Conservation (phyloP, 352 stramenopile genomes). For the Globisporangium spinosum region DNA sequence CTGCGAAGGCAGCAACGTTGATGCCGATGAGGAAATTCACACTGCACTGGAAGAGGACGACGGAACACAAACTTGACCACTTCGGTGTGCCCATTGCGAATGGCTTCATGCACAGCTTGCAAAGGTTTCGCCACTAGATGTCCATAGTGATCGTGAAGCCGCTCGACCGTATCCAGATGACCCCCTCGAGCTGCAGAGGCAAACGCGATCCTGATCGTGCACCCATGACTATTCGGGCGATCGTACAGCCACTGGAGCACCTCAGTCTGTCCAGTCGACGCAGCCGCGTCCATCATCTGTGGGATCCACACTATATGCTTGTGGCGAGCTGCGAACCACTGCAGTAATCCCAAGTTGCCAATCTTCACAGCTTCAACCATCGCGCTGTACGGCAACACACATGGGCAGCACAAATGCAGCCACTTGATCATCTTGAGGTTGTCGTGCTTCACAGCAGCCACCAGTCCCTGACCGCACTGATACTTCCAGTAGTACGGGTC, state of each 20-base stretch:
- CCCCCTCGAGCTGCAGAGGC: not conserved
- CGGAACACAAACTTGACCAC: not conserved
- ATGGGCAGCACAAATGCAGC: not conserved
- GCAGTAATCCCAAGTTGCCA: not conserved
- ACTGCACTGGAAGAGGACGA: not conserved
- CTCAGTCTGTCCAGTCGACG: not conserved
- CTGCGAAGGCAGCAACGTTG: too few relatives aligned
- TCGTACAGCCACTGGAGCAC: conserved; percentile 5
- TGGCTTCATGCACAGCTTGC: not conserved
- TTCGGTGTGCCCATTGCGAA: not conserved
- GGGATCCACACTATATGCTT: not conserved
- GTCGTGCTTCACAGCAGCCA: not conserved
- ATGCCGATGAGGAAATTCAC: not conserved
- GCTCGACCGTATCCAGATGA: not conserved
- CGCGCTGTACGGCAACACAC: not conserved
- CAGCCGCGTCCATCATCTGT: not conserved
- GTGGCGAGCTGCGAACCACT: not conserved
- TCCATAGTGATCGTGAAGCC: conserved; percentile 1
- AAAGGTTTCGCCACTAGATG: not conserved
- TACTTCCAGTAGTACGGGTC: not conserved
- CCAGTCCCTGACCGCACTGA: conserved; percentile 1
- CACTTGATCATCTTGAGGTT: conserved; percentile 8
- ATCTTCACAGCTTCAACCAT: not conserved
- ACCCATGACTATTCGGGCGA: not conserved
- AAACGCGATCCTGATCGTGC: not conserved